Percentiles rank a stretch among this genome's conserved stretches.
phyloP scores from a whole-genome alignment of 2,329 filamentous ascomycete genomes.

The Calonectria crousiana region DNA sequence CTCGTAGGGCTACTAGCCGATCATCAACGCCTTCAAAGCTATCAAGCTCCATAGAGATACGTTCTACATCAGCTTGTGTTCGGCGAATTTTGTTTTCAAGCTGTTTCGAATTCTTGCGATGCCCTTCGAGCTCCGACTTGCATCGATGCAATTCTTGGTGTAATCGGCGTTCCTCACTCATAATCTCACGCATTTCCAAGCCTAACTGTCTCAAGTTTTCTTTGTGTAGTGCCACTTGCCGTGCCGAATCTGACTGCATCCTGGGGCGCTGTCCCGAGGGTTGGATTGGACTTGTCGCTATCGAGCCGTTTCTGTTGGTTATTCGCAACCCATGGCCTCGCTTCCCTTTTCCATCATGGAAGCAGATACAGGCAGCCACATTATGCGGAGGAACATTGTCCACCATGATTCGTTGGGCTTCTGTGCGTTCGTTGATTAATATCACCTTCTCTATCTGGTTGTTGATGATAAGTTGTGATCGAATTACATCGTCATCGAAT shows the following conservation, averaged over 20 bases:
- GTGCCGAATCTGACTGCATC: constrained; percentile 84
- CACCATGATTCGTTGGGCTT: constrained; percentile 79
- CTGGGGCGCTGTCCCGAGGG: constrained; percentile 69
- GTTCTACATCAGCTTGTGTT: constrained; percentile 69
- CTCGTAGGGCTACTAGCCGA: constrained; percentile 69
- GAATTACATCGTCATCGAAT: constrained; percentile 83
- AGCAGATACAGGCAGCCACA: constrained; percentile 78
- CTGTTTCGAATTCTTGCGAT: constrained; percentile 46
- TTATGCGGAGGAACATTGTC: constrained; percentile 72
- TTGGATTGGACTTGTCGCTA: constrained; percentile 56
- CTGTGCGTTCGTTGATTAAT: constrained; percentile 75
- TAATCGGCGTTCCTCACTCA: constrained; percentile 60
- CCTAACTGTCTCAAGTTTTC: constrained; percentile 66
- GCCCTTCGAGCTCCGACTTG: constrained; percentile 59
- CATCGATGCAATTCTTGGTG: constrained; percentile 63
- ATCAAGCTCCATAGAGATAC: constrained; percentile 70
- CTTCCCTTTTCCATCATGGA: constrained; percentile 68
- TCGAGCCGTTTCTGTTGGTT: constrained; percentile 55
- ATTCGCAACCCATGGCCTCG: constrained; percentile 72
- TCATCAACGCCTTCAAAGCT: constrained; percentile 76
- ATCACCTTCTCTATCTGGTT: constrained; percentile 87
- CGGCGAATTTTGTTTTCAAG: constrained; percentile 69
- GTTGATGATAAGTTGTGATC: constrained; percentile 86
- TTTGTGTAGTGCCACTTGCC: constrained; percentile 69
- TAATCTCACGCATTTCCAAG: constrained; percentile 65